phyloP scores from a whole-genome alignment of 495 filamentous ascomycete species.

The Penicillium fimorum region DNA sequence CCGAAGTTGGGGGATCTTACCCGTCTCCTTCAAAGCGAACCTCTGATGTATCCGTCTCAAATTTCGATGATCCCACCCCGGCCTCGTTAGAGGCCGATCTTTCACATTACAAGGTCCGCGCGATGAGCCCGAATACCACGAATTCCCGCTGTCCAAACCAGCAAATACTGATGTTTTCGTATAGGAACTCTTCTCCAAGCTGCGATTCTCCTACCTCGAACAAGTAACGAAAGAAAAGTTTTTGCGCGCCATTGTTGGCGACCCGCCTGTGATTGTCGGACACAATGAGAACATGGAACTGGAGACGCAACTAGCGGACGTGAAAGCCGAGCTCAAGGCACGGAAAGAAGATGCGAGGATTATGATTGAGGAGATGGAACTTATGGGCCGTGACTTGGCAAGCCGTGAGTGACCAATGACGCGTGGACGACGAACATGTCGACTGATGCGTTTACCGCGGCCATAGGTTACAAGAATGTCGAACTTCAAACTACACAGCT shows the following conservation, averaged over 20 bases:
- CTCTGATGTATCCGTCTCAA: constrained; percentile 64
- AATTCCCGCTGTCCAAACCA: neutral
- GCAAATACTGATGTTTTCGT: neutral
- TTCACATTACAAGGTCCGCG: constrained; percentile 71
- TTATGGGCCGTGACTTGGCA: constrained; percentile 59
- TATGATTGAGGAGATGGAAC: constrained; percentile 71
- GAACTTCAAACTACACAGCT: constrained; percentile 59
- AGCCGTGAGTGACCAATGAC: constrained; percentile 31
- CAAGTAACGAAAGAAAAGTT: constrained; percentile 95
- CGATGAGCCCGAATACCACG: neutral
- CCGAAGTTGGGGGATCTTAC: constrained; percentile 34
- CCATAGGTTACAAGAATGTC: constrained; percentile 60
- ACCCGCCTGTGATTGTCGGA: constrained; percentile 80
- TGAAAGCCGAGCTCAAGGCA: constrained; percentile 72
- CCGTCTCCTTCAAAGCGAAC: constrained; percentile 49
- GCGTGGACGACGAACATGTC: neutral
- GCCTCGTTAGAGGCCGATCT: constrained; percentile 79
- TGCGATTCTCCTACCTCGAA: constrained; percentile 79
- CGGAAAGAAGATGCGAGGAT: constrained; percentile 77
- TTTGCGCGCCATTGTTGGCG: constrained; percentile 88
- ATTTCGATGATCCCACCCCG: constrained; percentile 67
- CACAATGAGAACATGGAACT: constrained; percentile 79
- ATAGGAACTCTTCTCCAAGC: constrained; percentile 88
- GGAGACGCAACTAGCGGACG: constrained; percentile 64
- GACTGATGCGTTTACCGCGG: constrained; percentile 1